Evolutionary conservation across 1,284 basidiomycete genomes (phyloP), one percentile per base, ranked within the genome.

Genomic region (Meira miltonrushii): DNA sequence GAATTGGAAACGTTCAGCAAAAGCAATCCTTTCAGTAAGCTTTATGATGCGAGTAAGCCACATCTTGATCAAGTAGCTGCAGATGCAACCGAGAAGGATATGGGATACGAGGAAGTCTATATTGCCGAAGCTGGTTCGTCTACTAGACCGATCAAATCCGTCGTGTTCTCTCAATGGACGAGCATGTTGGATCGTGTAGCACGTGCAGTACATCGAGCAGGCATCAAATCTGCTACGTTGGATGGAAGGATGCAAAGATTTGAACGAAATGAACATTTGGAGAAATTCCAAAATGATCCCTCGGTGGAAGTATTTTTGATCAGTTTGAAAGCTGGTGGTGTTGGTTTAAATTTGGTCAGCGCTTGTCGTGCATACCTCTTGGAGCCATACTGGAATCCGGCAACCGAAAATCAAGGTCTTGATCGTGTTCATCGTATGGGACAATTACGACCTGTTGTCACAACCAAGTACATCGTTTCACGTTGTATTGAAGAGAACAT

Each of bases 341-440:
- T 68, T 62, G 57, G 92, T 23, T 81, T 97, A 60, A 97, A 96
- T 78, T 83, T 96, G 11, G 71, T 74, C 43, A 59, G 62, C 3
- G 75, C 71, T 2, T 75, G 68, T 55, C 85, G 93, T 33, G 91
- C 92, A 19, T 95, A 94, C 78, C 82, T 95, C 46, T 89, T 96
- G 85, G 92, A 96, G 79, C 92, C 92, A 43, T 94, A 93, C 79
- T 95, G 92, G 90, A 96, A 96, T 74, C 93, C 93, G 17, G 92
- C 92, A 11, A 92, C 95, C 7, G 92, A 96, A 62, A 71, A 73
- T 39, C 75, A 78, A 54, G 75, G 70, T 15, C 57, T 77, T 17
- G 75, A 78, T 48, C 68, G 75, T 12, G 63, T 78, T 15, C 65
- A 77, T 44, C 69, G 75, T 1, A 65, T 77, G 60, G 75, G 75